Evolutionary conservation across 352 stramenopile species (phyloP).

Genomic region (Phytophthora tubulina): DNA sequence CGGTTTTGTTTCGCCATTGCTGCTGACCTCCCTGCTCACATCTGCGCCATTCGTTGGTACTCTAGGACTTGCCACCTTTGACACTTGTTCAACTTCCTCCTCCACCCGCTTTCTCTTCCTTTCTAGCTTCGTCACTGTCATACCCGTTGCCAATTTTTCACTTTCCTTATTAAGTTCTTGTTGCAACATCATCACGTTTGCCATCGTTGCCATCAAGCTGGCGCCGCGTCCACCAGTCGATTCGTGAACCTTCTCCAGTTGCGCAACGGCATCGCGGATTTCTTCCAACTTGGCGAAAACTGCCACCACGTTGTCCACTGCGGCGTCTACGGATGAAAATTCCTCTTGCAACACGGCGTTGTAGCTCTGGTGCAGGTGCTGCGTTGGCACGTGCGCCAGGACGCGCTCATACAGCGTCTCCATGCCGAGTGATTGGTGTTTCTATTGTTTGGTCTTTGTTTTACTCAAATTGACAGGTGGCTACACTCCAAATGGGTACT

Average conservation of each 20-base stretch:
- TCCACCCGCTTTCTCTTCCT: slow-evolving; percentile 1
- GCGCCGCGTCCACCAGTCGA: background rate
- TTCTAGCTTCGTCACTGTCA: background rate
- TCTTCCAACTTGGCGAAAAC: slow-evolving; percentile 9
- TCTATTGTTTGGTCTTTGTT: background rate
- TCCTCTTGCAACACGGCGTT: slow-evolving; percentile 10
- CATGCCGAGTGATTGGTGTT: background rate
- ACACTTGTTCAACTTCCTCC: background rate
- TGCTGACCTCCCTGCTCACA: background rate
- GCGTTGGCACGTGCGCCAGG: background rate
- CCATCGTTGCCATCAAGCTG: background rate
- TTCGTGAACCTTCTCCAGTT: slow-evolving; percentile 1
- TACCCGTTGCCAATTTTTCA: background rate
- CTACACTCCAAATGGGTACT: background rate
- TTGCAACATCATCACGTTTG: background rate
- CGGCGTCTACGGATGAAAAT: background rate
- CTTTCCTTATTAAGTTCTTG: background rate
- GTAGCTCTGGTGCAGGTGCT: slow-evolving; percentile 8
- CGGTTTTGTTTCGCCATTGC: no score
- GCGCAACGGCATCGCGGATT: background rate
- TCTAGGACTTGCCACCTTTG: background rate
- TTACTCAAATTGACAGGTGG: no score
- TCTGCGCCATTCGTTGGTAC: background rate
- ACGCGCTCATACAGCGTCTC: background rate
- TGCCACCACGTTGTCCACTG: slow-evolving; percentile 1